phyloP scores from a whole-genome alignment of 345 rosid species.

The Linum tenue region DNA sequence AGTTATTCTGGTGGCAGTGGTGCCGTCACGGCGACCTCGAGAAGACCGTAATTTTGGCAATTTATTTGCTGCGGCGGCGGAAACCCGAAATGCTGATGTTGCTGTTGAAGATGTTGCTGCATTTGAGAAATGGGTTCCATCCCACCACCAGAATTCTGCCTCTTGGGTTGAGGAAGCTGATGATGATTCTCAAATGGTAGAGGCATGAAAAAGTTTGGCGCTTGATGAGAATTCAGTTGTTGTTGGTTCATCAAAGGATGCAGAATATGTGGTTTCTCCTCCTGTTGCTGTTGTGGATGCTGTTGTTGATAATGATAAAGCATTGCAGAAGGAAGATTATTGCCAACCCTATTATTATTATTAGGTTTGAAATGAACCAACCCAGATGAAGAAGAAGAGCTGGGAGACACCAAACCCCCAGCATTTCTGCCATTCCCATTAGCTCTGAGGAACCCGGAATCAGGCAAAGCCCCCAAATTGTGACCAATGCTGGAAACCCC shows the following conservation, averaged over 20 bases:
- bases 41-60: too few relatives aligned
- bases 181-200: conserved; percentile 23
- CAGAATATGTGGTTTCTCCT: conserved; percentile 31
- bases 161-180: conserved; percentile 31
- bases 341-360: conserved; percentile 15
- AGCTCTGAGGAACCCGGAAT: conserved; percentile 20
- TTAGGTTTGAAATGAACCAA: conserved; percentile 14
- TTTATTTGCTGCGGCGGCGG: too few relatives aligned
- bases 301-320: conserved; percentile 20
- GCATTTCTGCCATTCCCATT: conserved; percentile 19
- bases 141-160: conserved; percentile 28
- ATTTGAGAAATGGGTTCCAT: conserved; percentile 21
- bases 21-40: too few relatives aligned
- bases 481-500: conserved; percentile 4
- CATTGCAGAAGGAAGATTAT: conserved; percentile 21
- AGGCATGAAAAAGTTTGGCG: conserved; percentile 30
- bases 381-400: conserved; percentile 17
- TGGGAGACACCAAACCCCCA: conserved; percentile 15
- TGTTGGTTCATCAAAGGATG: conserved; percentile 31
- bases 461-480: conserved; percentile 23
- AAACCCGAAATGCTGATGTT: too few relatives aligned
- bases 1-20: too few relatives aligned
- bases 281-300: conserved; percentile 23
- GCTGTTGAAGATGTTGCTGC: too few relatives aligned
- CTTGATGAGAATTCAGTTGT: conserved; percentile 21